Base-by-base conservation (phyloP, 306 rosid genomes). In the Sophora flavescens region DNA sequence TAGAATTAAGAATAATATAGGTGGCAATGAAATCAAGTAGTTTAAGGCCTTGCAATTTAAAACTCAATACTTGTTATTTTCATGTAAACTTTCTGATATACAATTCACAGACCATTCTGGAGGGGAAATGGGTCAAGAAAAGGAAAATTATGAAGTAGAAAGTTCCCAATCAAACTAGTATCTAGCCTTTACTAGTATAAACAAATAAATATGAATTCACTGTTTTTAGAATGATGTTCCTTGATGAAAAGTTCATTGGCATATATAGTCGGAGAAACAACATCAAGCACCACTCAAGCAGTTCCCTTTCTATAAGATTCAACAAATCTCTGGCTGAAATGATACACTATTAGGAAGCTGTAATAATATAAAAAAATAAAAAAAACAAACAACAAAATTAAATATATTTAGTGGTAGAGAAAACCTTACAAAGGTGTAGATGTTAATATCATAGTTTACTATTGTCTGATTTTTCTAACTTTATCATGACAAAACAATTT, bases 211-310 rank as follows among this genome's bases (percentile, higher is more conserved):
- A 28, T 53, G 52, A 80, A 64, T 18, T 50, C 28, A 59, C 33
- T 67, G 63, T 73, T 72, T 3, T 39, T 15, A 10, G 17, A 16
- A 11, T 14, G 11, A 52, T 38, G 30, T 57, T 76, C 17, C 10
- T 11, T 65, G 58, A 39, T 15, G 26, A 76, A 54, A 67, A 48
- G 16, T 48, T 69, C 26, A 22, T 60, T 36, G 56, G 66, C 53
- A 36, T n/a, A n/a, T n/a, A n/a, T 30, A 30, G 12, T 10, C 5
- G 60, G 53, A 56, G 63, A 48, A 9, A 52, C 18, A 8, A 41
- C 48, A 65, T 63, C 26, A 50, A 65, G 73, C 70, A 81, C 47
- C 50, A 41, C 68, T 56, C 17, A 15, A 47, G n/a, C 50, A 48
- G 60, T 4, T 58, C 15, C 54, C 39, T 42, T 42, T 53, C 10